Percentiles rank a stretch among this genome's conserved stretches.
Evolutionary conservation across 148 eudicot species (phyloP).

Genomic region (Salicornia ramosissima): DNA sequence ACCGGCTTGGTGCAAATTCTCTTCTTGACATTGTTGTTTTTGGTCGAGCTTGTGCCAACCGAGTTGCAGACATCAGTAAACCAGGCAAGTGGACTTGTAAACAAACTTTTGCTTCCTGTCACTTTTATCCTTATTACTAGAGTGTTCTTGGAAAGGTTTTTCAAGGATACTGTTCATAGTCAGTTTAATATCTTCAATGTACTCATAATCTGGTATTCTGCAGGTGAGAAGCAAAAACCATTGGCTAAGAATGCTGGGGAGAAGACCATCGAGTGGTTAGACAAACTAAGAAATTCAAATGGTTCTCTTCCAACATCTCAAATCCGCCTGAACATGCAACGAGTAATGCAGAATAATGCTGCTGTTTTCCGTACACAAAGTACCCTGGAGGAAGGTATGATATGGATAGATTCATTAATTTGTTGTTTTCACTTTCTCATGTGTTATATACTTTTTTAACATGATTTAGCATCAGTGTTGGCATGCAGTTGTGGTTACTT

Average conservation of each 20-base stretch:
- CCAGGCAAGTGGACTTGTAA: constrained; percentile 49
- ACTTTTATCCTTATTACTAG: background rate
- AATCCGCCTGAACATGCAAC: constrained; percentile 90
- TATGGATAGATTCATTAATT: constrained; percentile 2
- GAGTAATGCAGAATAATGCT: constrained; percentile 92
- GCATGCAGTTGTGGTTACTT: background rate
- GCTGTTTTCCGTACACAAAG: constrained; percentile 96
- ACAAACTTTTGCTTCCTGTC: background rate
- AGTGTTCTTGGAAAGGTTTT: background rate
- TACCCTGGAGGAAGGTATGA: constrained; percentile 86
- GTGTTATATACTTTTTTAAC: background rate
- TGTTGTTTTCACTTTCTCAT: background rate
- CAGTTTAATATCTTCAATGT: constrained; percentile 2
- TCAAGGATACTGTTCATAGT: background rate
- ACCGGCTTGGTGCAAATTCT: constrained; percentile 96
- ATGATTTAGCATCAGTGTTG: background rate
- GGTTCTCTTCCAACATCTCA: constrained; percentile 85
- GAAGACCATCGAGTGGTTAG: constrained; percentile 86
- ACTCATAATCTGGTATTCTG: constrained; percentile 8
- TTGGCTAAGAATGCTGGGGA: constrained; percentile 84
- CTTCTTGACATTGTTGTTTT: constrained; percentile 99
- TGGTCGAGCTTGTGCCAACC: constrained; percentile 96
- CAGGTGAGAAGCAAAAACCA: constrained; percentile 90
- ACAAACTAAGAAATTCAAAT: constrained; percentile 77
- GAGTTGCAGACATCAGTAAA: constrained; percentile 83